Base-by-base conservation (phyloP, 208 protist genomes). In the Crithidia thermophila region DNA sequence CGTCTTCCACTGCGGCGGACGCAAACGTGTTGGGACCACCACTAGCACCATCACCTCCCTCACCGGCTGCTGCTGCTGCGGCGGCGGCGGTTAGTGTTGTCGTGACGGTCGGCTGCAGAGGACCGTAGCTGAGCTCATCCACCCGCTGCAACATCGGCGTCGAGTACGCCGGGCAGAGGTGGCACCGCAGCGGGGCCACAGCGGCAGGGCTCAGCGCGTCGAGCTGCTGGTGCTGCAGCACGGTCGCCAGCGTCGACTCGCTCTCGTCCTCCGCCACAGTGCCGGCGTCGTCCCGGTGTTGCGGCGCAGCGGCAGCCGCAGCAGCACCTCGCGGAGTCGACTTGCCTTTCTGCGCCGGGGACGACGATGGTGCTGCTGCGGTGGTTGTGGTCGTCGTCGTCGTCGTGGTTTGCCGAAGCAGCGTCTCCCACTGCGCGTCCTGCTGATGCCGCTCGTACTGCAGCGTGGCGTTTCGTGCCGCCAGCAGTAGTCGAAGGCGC, bases 141-240 rank as follows among this genome's bases (percentile, higher is more conserved):
- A 86, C 67, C n/a, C 87, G 83, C 21, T 82, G 79, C 69, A 93
- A 74, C 43, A 62, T 23, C 51, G 81, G 73, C 7, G 84, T 85
- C 21, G 70, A 83, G 57, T 85, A 85, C 28, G 81, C 77, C 5
- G 87, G 87, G 36, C 84, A 60, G 43, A 93, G 77, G 16, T 61
- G 63, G 53, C 75, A 84, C n/a, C 59, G 61, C 47, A 82, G 33
- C 8, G 79, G 49, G 11, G 70, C 77, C 20, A 84, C 42, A 9
- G 59, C 49, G 2, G 77, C 39, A 9, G 66, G 72, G 40, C 85
- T 82, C 7, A 88, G 51, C 20, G 59, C 52, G 39, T 70, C 62
- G 9, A 76, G 50, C 51, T 73, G 75, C 21, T 63, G 21, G 13
- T 65, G 60, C 16, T 28, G 56, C 20, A 75, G 60, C 42, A 69